Conservation (phyloP, 1,284 basidiomycete species). For the Mycena sp. region DNA sequence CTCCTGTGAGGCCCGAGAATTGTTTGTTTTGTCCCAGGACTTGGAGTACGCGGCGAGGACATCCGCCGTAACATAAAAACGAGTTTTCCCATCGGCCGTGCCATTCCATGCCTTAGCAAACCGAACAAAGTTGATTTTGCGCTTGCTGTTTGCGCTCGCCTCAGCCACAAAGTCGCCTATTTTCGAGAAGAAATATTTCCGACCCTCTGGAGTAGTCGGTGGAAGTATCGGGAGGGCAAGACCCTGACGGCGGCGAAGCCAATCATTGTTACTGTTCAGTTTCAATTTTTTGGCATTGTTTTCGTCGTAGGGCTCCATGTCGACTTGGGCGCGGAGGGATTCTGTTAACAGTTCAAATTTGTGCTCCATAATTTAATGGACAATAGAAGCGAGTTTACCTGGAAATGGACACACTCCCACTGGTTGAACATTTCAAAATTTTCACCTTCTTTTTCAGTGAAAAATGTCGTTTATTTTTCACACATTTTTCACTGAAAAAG, state of each 20-base stretch:
- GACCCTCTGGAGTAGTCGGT: constrained; percentile 33
- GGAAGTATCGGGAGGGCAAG: constrained; percentile 35
- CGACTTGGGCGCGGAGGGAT: not conserved
- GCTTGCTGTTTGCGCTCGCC: constrained; percentile 6
- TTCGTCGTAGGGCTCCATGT: not conserved
- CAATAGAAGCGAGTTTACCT: constrained; percentile 16
- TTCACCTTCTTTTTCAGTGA: no score
- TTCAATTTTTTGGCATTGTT: not conserved
- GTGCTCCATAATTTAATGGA: no score
- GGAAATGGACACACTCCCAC: constrained; percentile 34
- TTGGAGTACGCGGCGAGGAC: not conserved
- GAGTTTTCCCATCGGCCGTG: not conserved
- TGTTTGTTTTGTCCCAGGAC: not conserved
- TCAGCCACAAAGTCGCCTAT: constrained; percentile 18
- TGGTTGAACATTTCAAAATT: no score
- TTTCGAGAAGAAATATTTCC: constrained; percentile 33
- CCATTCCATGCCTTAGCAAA: constrained; percentile 19
- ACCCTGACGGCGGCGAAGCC: constrained; percentile 34
- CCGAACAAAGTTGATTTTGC: constrained; percentile 29
- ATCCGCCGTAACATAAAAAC: not conserved
- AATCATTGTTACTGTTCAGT: constrained; percentile 31
- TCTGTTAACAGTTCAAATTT: not conserved
- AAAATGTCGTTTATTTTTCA: no score
- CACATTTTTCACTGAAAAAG: no score
- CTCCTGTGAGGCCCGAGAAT: not conserved